These are phyloP conservation scores for rapeseed (Brassica napus) DNA, from an alignment of 345 rosid genomes.

Conservation along the genomic window DNA sequence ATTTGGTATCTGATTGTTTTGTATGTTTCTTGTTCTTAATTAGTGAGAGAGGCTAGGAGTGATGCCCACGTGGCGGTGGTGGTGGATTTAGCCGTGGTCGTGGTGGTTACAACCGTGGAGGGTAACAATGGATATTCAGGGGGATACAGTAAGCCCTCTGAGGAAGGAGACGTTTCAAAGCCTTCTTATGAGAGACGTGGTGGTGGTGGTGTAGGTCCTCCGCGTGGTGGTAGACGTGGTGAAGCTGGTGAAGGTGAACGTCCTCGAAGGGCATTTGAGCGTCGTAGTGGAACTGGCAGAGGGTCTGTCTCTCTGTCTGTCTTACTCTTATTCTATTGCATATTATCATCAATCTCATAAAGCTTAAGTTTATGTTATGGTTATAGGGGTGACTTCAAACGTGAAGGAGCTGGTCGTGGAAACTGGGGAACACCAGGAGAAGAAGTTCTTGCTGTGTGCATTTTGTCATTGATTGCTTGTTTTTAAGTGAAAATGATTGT, in stretches of 20 bases:
- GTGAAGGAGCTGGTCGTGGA: constrained; percentile 90
- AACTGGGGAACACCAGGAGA: constrained; percentile 92
- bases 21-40: neutral
- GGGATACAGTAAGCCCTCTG: constrained; percentile 58
- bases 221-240: constrained; percentile 77
- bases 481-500: neutral
- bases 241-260: constrained; percentile 69
- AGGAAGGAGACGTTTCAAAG: constrained; percentile 66
- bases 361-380: neutral
- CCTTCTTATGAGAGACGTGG: constrained; percentile 49
- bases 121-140: constrained; percentile 62
- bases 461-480: neutral
- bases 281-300: constrained; percentile 91
- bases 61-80: constrained; percentile 72
- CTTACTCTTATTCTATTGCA: neutral
- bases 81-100: constrained; percentile 57
- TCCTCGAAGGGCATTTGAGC: constrained; percentile 73
- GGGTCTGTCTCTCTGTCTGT: constrained; percentile 71
- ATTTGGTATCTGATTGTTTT: constrained; percentile 18
- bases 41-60: constrained; percentile 76
- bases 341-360: neutral
- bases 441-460: constrained; percentile 67
- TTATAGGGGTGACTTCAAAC: constrained; percentile 71
- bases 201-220: constrained; percentile 35
- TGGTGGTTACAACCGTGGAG: constrained; percentile 61